Base-by-base conservation (phyloP, 1,139 yeast species). In the Maudiozyma humilis region DNA sequence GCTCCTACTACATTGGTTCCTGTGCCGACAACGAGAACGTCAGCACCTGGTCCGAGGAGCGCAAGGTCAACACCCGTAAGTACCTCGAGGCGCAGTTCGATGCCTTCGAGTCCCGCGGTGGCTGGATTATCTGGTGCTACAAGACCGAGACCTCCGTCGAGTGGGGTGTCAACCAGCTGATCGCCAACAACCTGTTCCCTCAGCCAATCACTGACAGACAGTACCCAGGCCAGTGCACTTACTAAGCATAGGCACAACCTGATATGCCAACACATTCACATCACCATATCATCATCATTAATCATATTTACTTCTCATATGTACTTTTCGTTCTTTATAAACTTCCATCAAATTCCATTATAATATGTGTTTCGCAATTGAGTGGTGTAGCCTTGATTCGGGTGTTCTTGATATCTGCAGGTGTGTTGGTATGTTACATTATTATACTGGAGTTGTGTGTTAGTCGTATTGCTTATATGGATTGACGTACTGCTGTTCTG, bases 71-170 rank as follows among this genome's bases (percentile, higher is more conserved):
- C 54, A 78, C 83, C 17, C 78, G 96, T 60, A 73, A 69, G 53
- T 83, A 73, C 60, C 71, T 89, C 47, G 96, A 89, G 66, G 95
- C 95, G 27, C 97, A 91, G 69, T 67, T 91, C 54, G 96, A 86
- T 58, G 83, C 93, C 2, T 87, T 73, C 57, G 87, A 81, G 55
- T 72, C 72, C 54, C 73, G 77, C 39, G 73, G 73, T 46, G 96
- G 96, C 14, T 88, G 94, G 88, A 72, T 88, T 48, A 85, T 82
- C 71, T 91, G 96, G 98, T 79, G 81, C 64, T 88, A 84, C 79
- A 89, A 87, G 70, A 83, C 95, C 27, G 97, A 91, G 63, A 65
- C 67, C 55, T 77, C 93, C 16, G 63, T 82, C 43, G 97, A 89
- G 62, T 91, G 97, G 97, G 95, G 86, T 66, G 71, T 84, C 64